phyloP scores from a whole-genome alignment of 768 basidiomycete genomes.

The Tulasnella sp. region DNA sequence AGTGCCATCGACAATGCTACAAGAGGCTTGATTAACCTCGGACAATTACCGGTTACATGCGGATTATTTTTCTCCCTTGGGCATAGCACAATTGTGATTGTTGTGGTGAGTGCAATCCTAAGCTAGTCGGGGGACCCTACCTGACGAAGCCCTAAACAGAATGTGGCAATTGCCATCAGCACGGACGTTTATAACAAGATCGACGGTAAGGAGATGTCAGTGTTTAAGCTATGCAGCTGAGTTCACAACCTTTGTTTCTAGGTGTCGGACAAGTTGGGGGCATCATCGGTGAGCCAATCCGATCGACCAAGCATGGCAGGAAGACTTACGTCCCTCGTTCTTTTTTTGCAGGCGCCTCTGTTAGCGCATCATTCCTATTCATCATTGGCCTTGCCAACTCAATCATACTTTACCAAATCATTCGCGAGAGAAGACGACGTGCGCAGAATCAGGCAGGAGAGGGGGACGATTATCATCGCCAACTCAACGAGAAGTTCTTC shows the following conservation, averaged over 20 bases:
- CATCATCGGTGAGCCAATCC: slow-evolving; percentile 42
- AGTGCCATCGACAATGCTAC: slow-evolving; percentile 91
- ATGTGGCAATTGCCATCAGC: slow-evolving; percentile 62
- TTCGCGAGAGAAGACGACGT: slow-evolving; percentile 31
- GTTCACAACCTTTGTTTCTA: not conserved
- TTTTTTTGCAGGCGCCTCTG: slow-evolving; percentile 44
- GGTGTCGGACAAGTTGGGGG: slow-evolving; percentile 55
- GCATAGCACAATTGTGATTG: slow-evolving; percentile 81
- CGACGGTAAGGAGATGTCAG: slow-evolving; percentile 18
- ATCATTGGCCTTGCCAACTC: slow-evolving; percentile 64
- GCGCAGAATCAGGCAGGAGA: not conserved
- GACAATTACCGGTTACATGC: slow-evolving; percentile 72
- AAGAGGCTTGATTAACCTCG: slow-evolving; percentile 57
- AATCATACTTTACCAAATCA: slow-evolving; percentile 52
- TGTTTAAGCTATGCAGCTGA: not conserved
- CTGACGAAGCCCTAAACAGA: slow-evolving; percentile 32
- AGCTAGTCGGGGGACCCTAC: not conserved
- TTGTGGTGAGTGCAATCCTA: slow-evolving; percentile 42
- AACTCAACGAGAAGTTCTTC: slow-evolving; percentile 23
- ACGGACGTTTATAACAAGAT: slow-evolving; percentile 51
- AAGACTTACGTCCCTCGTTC: not conserved
- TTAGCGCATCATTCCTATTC: slow-evolving; percentile 68
- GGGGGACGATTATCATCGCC: slow-evolving; percentile 3
- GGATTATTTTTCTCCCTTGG: slow-evolving; percentile 86
- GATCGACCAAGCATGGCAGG: not conserved